phyloP scores from a whole-genome alignment of 2,329 filamentous ascomycete genomes.

The Diplocarpon mali region DNA sequence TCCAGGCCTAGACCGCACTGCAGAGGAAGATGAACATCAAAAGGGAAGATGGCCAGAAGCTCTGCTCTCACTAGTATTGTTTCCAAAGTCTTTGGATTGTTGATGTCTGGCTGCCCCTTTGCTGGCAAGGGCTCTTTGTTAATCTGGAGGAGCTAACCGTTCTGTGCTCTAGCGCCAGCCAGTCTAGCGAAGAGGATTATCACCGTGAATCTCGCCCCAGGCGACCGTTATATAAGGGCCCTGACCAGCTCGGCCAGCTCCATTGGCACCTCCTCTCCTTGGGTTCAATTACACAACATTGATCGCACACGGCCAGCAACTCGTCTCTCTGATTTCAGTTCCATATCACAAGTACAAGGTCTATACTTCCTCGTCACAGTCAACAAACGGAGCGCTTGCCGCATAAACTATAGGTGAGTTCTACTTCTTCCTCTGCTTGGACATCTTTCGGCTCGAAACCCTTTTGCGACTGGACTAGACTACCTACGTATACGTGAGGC shows the following conservation, averaged over 20 bases:
- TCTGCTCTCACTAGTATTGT: neutral
- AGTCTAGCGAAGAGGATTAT: neutral
- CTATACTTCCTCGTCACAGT: neutral
- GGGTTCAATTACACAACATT: slow-evolving; percentile 1
- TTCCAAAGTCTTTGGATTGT: neutral
- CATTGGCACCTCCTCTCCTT: neutral
- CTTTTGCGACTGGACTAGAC: neutral
- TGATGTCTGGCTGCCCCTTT: neutral
- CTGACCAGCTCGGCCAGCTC: slow-evolving; percentile 4
- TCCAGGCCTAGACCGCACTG: neutral
- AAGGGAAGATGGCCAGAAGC: neutral
- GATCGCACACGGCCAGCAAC: neutral
- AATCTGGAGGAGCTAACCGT: neutral
- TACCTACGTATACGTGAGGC: neutral
- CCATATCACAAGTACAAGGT: slow-evolving; percentile 1
- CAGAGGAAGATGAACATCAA: neutral
- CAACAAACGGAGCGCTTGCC: neutral
- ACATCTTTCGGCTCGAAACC: neutral
- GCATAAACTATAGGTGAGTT: slow-evolving; percentile 1
- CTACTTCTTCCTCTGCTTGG: neutral
- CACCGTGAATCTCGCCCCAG: neutral
- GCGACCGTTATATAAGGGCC: slow-evolving; percentile 2
- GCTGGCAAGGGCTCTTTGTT: slow-evolving; percentile 2
- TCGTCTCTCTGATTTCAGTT: slow-evolving; percentile 1
- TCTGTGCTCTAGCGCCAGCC: slow-evolving; percentile 1